Conservation (phyloP, 768 basidiomycete species). For the Suillus brevipes region DNA sequence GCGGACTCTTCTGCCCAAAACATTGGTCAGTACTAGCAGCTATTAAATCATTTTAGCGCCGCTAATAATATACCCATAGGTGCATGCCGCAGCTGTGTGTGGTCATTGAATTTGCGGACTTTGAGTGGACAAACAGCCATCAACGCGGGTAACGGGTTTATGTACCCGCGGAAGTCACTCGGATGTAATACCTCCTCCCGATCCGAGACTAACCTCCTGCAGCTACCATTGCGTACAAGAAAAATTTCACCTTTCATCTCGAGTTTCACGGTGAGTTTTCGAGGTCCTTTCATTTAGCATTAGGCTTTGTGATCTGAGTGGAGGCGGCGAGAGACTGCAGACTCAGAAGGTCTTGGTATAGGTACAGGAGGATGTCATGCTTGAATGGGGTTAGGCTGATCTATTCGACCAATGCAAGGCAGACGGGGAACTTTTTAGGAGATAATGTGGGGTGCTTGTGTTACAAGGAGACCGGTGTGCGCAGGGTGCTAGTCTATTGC, state of each 20-base stretch:
- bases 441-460: background rate
- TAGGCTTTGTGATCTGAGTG: background rate
- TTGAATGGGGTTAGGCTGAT: background rate
- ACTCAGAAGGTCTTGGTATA: background rate
- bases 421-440: no score
- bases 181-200: background rate
- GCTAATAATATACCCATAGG: no score
- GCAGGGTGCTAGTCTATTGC: background rate
- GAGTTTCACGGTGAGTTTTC: background rate
- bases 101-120: no score
- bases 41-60: no score
- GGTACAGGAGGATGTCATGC: background rate
- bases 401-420: no score
- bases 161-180: no score
- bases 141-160: no score
- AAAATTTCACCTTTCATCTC: background rate
- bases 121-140: no score
- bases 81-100: no score
- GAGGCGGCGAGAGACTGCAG: background rate
- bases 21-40: no score
- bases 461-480: background rate
- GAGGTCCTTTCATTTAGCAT: background rate
- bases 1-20: no score
- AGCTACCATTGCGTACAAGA: background rate
- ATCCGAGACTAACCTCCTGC: background rate